phyloP scores from a whole-genome alignment of 495 filamentous ascomycete species.

The Aspergillus mulundensis region DNA sequence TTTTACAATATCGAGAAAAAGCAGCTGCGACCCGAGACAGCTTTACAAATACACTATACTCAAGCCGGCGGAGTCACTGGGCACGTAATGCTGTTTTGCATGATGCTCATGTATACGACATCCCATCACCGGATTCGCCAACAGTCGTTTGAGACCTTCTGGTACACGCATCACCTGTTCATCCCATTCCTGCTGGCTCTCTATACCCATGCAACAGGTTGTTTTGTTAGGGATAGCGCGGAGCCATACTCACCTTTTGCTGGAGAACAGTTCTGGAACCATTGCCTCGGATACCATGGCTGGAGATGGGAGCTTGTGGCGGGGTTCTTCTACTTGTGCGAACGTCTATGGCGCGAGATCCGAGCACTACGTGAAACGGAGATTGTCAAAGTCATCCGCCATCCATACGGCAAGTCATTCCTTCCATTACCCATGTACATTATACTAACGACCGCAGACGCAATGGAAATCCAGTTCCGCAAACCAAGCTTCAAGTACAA shows the following conservation, averaged over 20 bases:
- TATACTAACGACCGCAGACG: conserved; percentile 53
- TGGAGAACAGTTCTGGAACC: conserved; percentile 74
- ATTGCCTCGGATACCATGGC: conserved; percentile 93
- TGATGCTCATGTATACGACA: conserved; percentile 98
- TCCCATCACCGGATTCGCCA: conserved; percentile 90
- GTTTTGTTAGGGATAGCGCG: conserved; percentile 81
- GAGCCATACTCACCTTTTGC: conserved; percentile 79
- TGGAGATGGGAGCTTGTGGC: conserved; percentile 96
- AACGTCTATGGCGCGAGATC: conserved; percentile 90
- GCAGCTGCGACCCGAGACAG: conserved; percentile 74
- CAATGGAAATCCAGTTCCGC: conserved; percentile 93
- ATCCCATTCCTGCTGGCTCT: conserved; percentile 90
- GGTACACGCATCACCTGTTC: conserved; percentile 98
- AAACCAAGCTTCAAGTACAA: conserved; percentile 98
- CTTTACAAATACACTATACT: conserved; percentile 90
- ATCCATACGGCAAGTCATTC: conserved; percentile 79
- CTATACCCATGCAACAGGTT: conserved; percentile 94
- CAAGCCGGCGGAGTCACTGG: conserved; percentile 90
- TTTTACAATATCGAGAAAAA: conserved; percentile 93
- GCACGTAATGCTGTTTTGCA: conserved; percentile 97
- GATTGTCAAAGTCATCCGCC: conserved; percentile 89
- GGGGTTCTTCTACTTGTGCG: conserved; percentile 79
- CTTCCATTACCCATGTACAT: too few relatives aligned
- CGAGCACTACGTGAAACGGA: conserved; percentile 74
- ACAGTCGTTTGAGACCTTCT: conserved; percentile 97